Evolutionary conservation across 2,329 filamentous ascomycete species (phyloP).

Genomic region (Xylariaceae sp.): DNA sequence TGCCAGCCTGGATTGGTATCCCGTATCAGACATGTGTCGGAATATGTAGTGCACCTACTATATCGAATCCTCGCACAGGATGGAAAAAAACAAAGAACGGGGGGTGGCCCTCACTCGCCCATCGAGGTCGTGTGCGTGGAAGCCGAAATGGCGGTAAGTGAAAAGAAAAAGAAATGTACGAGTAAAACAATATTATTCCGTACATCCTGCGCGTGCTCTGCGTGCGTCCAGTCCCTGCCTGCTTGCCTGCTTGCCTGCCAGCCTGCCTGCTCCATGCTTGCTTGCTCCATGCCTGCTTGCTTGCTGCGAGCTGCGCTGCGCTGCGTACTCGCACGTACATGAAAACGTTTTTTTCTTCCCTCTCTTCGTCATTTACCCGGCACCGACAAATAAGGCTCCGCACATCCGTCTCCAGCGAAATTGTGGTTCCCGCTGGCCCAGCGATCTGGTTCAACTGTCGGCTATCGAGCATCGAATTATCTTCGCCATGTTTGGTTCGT

Average conservation of each 20-base stretch:
- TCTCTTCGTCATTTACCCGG: too few relatives aligned
- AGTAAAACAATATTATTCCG: neutral
- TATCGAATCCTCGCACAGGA: neutral
- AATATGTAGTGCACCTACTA: neutral
- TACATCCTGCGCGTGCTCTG: too few relatives aligned
- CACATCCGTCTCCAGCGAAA: conserved; percentile 7
- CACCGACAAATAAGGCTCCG: neutral
- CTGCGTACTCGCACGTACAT: too few relatives aligned
- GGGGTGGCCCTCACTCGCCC: too few relatives aligned
- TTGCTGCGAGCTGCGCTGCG: too few relatives aligned
- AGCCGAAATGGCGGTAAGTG: conserved; percentile 19
- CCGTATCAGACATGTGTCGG: neutral
- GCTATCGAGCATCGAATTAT: conserved; percentile 26
- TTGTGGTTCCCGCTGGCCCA: conserved; percentile 22
- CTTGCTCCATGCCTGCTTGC: too few relatives aligned
- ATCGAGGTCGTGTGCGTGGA: too few relatives aligned
- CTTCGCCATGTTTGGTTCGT: conserved; percentile 6
- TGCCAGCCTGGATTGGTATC: neutral
- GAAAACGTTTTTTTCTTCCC: too few relatives aligned
- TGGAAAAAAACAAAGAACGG: too few relatives aligned
- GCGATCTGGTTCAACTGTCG: conserved; percentile 32
- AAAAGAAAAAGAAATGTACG: neutral
- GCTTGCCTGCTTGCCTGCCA: too few relatives aligned
- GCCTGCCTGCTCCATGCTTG: too few relatives aligned
- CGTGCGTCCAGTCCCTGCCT: too few relatives aligned